phyloP scores from a whole-genome alignment of 371 early-diverging fungal species.

The Mortierella sp. region DNA sequence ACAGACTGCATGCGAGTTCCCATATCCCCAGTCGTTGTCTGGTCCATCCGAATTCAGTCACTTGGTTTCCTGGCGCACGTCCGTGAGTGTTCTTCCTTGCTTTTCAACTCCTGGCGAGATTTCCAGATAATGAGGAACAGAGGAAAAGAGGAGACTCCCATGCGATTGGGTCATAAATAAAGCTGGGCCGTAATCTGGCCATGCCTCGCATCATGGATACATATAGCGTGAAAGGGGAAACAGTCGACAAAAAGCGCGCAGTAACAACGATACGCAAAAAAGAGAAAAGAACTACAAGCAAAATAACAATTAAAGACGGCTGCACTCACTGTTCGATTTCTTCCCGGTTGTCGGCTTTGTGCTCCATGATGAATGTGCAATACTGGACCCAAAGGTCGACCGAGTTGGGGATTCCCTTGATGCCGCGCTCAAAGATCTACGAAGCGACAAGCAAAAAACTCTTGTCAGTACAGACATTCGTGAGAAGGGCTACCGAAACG shows the following conservation, averaged over 20 bases:
- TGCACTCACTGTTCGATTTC: constrained; percentile 69
- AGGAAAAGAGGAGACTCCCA: neutral
- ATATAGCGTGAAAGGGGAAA: neutral
- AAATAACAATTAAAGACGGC: constrained; percentile 3
- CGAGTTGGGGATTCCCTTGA: constrained; percentile 71
- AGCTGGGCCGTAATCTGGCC: no score
- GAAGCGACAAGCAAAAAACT: neutral
- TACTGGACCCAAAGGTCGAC: constrained; percentile 82
- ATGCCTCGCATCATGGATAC: constrained; percentile 2
- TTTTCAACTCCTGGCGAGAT: neutral
- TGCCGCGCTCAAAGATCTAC: constrained; percentile 76
- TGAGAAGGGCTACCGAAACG: no score
- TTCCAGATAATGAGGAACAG: neutral
- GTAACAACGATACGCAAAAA: neutral
- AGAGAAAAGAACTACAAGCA: constrained; percentile 16
- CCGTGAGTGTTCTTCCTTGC: neutral
- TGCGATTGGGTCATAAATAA: neutral
- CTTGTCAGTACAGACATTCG: no score
- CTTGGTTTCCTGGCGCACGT: neutral
- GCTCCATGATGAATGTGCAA: constrained; percentile 67
- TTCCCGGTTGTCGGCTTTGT: constrained; percentile 61
- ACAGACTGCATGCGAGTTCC: neutral
- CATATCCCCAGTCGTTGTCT: neutral
- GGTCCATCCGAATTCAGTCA: neutral
- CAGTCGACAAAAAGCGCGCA: constrained; percentile 6